phyloP scores from a whole-genome alignment of 106 monocot species.

The Narthecium ossifragum region DNA sequence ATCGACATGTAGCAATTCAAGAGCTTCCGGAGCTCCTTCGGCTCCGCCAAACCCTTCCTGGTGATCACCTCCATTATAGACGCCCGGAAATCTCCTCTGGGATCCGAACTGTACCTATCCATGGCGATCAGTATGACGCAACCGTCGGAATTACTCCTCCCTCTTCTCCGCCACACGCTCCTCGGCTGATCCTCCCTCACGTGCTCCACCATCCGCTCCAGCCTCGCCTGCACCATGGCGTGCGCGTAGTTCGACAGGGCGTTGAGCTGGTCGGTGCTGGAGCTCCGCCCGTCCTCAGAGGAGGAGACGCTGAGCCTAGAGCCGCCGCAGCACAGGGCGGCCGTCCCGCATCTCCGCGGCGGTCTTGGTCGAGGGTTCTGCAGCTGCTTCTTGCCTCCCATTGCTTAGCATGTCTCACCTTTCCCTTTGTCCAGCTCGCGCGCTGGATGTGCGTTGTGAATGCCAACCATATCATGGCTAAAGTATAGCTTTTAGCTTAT shows the following conservation, averaged over 20 bases:
- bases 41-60: conserved; percentile 37
- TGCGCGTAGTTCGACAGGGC: conserved; percentile 23
- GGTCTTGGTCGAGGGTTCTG: not conserved
- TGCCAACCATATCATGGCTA: too few relatives aligned
- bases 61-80: conserved; percentile 56
- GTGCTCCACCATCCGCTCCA: conserved; percentile 35
- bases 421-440: too few relatives aligned
- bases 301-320: conserved; percentile 29
- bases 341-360: conserved; percentile 8
- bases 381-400: conserved; percentile 1
- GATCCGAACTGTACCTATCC: conserved; percentile 30
- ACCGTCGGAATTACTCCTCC: not conserved
- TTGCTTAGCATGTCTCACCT: too few relatives aligned
- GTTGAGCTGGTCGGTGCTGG: conserved; percentile 5
- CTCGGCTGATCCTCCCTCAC: not conserved
- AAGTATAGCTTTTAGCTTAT: too few relatives aligned
- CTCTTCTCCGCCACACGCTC: not conserved
- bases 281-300: conserved; percentile 6
- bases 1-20: conserved; percentile 58
- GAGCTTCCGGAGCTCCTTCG: conserved; percentile 39
- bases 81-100: conserved; percentile 32
- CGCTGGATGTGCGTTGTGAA: too few relatives aligned
- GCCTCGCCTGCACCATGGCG: conserved; percentile 42
- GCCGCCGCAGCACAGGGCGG: conserved; percentile 37
- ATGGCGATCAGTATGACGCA: conserved; percentile 39